Conservation (phyloP, 371 early-diverging fungal species). For the Circinella minor region DNA sequence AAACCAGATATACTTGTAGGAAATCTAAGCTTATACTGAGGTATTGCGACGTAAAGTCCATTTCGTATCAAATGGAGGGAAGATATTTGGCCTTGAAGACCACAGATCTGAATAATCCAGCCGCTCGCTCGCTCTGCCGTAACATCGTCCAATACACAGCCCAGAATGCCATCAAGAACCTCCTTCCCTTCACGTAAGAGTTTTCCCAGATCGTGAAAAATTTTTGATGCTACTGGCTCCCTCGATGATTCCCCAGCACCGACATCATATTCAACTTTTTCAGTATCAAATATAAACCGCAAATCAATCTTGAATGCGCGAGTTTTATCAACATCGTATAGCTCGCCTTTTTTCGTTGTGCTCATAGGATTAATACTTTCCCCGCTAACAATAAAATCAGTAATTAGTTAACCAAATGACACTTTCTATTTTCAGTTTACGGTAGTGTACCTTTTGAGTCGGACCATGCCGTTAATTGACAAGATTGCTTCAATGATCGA, state of each 20-base stretch:
- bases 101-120: background rate
- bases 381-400: slow-evolving; percentile 4
- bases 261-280: background rate
- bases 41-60: background rate
- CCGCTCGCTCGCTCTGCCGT: background rate
- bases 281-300: background rate
- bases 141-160: background rate
- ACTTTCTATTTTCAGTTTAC: background rate
- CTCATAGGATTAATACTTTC: background rate
- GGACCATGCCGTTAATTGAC: background rate
- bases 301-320: slow-evolving; percentile 1
- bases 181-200: slow-evolving; percentile 4
- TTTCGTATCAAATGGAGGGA: background rate
- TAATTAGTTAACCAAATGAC: slow-evolving; percentile 1
- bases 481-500: background rate
- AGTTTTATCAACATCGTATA: slow-evolving; percentile 1
- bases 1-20: background rate
- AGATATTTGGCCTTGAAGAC: background rate
- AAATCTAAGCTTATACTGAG: background rate
- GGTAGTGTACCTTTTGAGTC: background rate
- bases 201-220: slow-evolving; percentile 5
- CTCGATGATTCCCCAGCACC: slow-evolving; percentile 3
- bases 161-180: slow-evolving; percentile 1
- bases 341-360: background rate
- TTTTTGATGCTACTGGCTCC: slow-evolving; percentile 11